Conservation (phyloP, 78 protist genomes). For the Speleostelium caveatum region DNA sequence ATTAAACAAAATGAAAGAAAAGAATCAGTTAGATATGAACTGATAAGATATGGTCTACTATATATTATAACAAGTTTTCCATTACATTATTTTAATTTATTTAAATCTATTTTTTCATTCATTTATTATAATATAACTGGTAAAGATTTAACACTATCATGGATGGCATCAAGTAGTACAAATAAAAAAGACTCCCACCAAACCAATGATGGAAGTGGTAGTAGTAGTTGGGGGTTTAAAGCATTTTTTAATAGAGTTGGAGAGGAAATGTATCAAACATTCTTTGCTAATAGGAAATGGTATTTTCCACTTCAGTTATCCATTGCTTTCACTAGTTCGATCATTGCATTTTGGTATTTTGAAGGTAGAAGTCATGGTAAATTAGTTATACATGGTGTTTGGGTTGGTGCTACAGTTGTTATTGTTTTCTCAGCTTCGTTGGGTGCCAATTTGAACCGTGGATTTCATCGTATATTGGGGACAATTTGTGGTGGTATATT, state of each 20-base stretch:
- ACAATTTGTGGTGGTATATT: conserved; percentile 27
- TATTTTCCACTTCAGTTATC: conserved; percentile 37
- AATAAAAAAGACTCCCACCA: neutral
- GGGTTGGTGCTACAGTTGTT: conserved; percentile 53
- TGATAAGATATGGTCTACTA: conserved; percentile 13
- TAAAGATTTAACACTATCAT: neutral
- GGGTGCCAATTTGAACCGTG: conserved; percentile 34
- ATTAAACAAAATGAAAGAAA: conserved; percentile 1
- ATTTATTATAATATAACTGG: neutral
- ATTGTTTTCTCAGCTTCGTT: conserved; percentile 46
- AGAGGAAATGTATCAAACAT: neutral
- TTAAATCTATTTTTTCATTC: conserved; percentile 1
- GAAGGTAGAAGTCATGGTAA: conserved; percentile 13
- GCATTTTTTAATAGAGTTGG: neutral
- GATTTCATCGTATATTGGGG: conserved; percentile 38
- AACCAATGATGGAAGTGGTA: too few relatives aligned
- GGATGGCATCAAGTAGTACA: neutral
- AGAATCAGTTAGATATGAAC: conserved; percentile 4
- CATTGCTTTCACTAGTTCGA: neutral
- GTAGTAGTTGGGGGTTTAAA: too few relatives aligned
- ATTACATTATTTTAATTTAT: neutral
- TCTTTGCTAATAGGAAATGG: conserved; percentile 48
- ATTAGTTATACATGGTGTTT: conserved; percentile 52
- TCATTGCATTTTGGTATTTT: conserved; percentile 36
- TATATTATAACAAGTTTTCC: conserved; percentile 2